Base-by-base conservation (phyloP, 768 basidiomycete genomes). In the Neoboletus magnificus region DNA sequence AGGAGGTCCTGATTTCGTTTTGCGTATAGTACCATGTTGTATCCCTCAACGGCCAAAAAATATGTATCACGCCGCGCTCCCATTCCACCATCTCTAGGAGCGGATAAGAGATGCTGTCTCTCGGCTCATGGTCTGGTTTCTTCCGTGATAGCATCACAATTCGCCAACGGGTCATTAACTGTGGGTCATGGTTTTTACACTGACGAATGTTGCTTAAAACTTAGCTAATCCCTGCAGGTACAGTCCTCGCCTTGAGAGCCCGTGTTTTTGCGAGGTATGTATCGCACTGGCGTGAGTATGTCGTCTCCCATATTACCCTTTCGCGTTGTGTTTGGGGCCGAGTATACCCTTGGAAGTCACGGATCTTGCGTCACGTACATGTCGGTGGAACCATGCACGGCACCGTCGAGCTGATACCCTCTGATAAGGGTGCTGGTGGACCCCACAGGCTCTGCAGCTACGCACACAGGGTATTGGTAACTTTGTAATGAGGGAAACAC, bases 1-100 rank as follows among this genome's bases (percentile, higher is more conserved):
- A 62, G 43, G 47, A 57, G 30, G 35, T 45, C 62, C 18, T 70
- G 59, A 63, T 42, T 23, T 40, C 29, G 20, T 33, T 55, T 51
- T 54, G 36, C 54, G 45, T 59, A 57, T 35, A 52, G 43, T 52
- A 60, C 47, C 18, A 15, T 54, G 55, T 50, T 70, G 62, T 68
- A 70, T 61, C 46, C 56, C 20, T 58, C 55, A 51, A 22, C 35
- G 61, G 42, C 30, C 39, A 61, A 56, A 16, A 46, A 15, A 50
- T 57, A 12, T 59, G 62, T 62, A 62, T 55, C 20, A 52, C 42
- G 37, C 54, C 48, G 2, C 57, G 9, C 43, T 25, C 45, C 11
- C 44, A 36, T 49, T 45, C 36, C 42, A 33, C 39, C 43, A 13
- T 50, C 45, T 25, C 40, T 23, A 20, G 39, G 16, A 30, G 13